Conservation (phyloP, 495 filamentous ascomycete species). For the Penicillium pulvis region DNA sequence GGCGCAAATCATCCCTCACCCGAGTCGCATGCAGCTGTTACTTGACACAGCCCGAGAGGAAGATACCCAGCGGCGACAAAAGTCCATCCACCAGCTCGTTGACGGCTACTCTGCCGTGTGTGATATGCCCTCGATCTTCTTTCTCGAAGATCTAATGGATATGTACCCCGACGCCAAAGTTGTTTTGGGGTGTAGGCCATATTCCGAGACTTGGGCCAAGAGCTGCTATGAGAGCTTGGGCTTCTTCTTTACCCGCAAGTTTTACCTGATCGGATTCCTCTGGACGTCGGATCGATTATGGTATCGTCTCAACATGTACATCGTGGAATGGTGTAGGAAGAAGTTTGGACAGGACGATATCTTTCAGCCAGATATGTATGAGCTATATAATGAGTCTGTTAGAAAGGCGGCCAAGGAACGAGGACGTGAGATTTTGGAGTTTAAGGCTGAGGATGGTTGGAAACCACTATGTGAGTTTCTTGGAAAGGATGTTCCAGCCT, state of each 20-base stretch:
- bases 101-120: constrained; percentile 15
- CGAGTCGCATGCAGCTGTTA: constrained; percentile 10
- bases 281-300: constrained; percentile 17
- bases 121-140: constrained; percentile 21
- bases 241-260: constrained; percentile 14
- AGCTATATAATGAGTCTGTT: constrained; percentile 15
- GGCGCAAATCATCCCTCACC: constrained; percentile 19
- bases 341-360: constrained; percentile 5
- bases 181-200: constrained; percentile 3
- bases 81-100: constrained; percentile 8
- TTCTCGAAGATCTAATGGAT: constrained; percentile 15
- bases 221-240: constrained; percentile 13
- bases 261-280: constrained; percentile 10
- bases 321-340: constrained; percentile 14
- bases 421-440: constrained; percentile 14
- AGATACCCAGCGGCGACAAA: constrained; percentile 1
- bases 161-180: constrained; percentile 17
- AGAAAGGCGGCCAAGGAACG: constrained; percentile 3
- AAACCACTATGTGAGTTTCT: constrained; percentile 16
- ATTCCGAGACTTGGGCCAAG: constrained; percentile 12
- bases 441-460: constrained; percentile 22
- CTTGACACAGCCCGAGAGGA: neutral
- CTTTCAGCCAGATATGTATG: constrained; percentile 6
- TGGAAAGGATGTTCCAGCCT: constrained; percentile 2
- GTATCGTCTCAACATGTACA: constrained; percentile 17